Evolutionary conservation across 2,329 filamentous ascomycete species (phyloP).

Genomic region (Aspergillus clavatus): DNA sequence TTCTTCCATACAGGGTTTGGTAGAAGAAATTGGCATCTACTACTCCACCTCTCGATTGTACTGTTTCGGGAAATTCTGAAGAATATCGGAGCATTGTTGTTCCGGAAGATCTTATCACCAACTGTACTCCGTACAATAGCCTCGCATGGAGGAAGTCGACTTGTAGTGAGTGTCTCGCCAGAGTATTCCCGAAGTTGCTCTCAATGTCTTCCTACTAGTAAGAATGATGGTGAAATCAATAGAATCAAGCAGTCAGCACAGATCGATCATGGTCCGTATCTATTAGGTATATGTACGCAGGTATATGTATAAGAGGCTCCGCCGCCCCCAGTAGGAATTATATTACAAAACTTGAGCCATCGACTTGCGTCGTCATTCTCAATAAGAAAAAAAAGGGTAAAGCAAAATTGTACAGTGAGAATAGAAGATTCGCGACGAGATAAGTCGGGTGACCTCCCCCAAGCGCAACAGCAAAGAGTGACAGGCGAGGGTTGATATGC

Average conservation of each 20-base stretch:
- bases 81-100: constrained; percentile 23
- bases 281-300: constrained; percentile 16
- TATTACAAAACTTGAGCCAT: constrained; percentile 30
- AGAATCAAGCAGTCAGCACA: too few species aligned
- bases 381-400: constrained; percentile 14
- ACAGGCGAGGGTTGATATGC: constrained; percentile 7
- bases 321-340: constrained; percentile 18
- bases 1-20: too few species aligned
- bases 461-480: not conserved
- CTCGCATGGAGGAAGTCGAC: too few species aligned
- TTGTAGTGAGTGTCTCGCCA: too few species aligned
- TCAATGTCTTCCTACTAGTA: too few species aligned
- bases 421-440: not conserved
- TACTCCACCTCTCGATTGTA: constrained; percentile 3
- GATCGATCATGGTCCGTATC: constrained; percentile 3
- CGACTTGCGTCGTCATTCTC: constrained; percentile 20
- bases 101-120: constrained; percentile 11
- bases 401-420: constrained; percentile 14
- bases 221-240: too few species aligned
- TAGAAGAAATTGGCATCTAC: not conserved
- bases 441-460: not conserved
- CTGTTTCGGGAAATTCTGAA: constrained; percentile 29
- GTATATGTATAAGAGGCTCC: constrained; percentile 19
- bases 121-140: not conserved
- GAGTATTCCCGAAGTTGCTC: too few species aligned